phyloP scores from a whole-genome alignment of 108 stramenopile genomes.

The Nitzschia sp. region DNA sequence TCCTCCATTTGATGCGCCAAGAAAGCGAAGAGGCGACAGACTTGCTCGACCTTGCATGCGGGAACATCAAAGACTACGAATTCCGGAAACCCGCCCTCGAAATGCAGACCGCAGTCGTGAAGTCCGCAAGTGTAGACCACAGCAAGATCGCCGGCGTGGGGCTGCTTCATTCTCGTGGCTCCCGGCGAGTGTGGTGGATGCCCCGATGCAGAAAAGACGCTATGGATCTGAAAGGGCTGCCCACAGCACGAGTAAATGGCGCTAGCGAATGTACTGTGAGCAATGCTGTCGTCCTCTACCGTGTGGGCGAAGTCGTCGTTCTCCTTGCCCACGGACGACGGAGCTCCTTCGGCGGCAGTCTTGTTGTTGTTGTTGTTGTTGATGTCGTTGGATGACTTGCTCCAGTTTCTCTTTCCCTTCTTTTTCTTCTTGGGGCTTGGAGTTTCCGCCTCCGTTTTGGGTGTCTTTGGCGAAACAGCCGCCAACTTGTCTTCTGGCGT shows the following conservation, averaged over 20 bases:
- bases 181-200: neutral
- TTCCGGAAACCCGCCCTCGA: conserved; percentile 6
- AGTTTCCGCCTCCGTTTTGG: neutral
- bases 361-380: neutral
- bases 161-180: neutral
- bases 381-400: neutral
- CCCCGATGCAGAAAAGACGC: neutral
- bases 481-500: no score
- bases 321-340: neutral
- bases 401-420: neutral
- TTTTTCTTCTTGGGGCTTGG: neutral
- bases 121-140: neutral
- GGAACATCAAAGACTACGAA: conserved; percentile 15
- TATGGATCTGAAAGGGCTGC: neutral
- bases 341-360: no score
- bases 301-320: neutral
- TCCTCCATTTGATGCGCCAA: neutral
- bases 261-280: no score
- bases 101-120: neutral
- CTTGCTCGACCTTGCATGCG: conserved; percentile 3
- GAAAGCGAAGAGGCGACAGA: neutral
- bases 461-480: neutral
- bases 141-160: neutral
- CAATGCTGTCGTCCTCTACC: no score
- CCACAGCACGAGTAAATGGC: conserved; percentile 1